Conservation (phyloP, 371 early-diverging fungal species). For the Polyrhizophydium stewartii region DNA sequence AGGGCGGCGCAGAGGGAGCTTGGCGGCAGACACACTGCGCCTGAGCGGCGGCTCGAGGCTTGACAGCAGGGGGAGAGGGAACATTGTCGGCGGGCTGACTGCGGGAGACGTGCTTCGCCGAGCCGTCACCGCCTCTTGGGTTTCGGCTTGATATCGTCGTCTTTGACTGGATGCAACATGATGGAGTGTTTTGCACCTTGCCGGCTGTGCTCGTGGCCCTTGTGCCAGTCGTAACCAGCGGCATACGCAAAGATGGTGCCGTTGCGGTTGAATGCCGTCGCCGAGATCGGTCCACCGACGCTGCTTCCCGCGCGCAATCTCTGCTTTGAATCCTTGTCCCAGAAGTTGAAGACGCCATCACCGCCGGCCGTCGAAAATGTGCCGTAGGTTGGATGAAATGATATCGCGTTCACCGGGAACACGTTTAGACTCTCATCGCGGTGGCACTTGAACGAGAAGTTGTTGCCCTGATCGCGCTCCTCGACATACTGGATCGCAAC, state of each 20-base stretch:
- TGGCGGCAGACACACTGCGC: no score
- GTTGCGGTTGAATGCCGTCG: constrained; percentile 79
- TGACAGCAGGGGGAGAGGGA: no score
- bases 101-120: no score
- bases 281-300: constrained; percentile 62
- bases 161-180: constrained; percentile 68
- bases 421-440: constrained; percentile 55
- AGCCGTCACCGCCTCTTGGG: constrained; percentile 19
- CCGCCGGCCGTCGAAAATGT: constrained; percentile 90
- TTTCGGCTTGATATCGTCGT: constrained; percentile 77
- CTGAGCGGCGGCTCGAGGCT: no score
- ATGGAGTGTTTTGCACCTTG: constrained; percentile 49
- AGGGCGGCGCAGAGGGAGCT: no score
- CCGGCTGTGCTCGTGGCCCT: constrained; percentile 56
- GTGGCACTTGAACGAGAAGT: constrained; percentile 95
- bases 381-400: constrained; percentile 82
- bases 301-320: constrained; percentile 63
- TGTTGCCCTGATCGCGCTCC: constrained; percentile 37
- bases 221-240: constrained; percentile 95
- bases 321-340: constrained; percentile 93
- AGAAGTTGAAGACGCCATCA: constrained; percentile 89
- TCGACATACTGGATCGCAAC: constrained; percentile 89
- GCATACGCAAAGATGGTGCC: constrained; percentile 94
- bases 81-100: no score
- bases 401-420: constrained; percentile 77